Conservation (phyloP, 169 alveolate species). For the Pseudocohnilembus persalinus region DNA sequence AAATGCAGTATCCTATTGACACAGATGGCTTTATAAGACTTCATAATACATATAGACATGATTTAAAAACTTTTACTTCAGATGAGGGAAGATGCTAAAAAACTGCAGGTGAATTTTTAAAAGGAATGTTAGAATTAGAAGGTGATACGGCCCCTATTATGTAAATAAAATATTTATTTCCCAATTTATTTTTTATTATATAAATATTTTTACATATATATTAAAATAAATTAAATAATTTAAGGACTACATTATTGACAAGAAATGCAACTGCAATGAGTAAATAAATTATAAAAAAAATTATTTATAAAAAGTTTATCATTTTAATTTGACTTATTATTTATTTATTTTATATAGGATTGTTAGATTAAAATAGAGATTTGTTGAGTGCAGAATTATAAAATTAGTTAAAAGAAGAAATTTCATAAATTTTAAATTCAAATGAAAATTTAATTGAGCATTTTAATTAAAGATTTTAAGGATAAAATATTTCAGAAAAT, state of each 20-base stretch:
- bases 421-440: neutral
- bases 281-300: neutral
- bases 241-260: neutral
- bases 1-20: slow-evolving; percentile 90
- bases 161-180: too few relatives aligned
- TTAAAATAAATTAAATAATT: too few relatives aligned
- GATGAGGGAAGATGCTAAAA: slow-evolving; percentile 98
- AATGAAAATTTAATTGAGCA: neutral
- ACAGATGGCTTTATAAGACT: slow-evolving; percentile 94
- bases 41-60: slow-evolving; percentile 97
- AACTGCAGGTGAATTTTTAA: slow-evolving; percentile 98
- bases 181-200: too few relatives aligned
- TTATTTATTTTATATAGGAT: neutral
- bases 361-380: neutral
- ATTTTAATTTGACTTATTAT: neutral
- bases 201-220: too few relatives aligned
- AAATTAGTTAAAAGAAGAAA: neutral
- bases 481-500: neutral
- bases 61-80: slow-evolving; percentile 95
- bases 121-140: slow-evolving; percentile 96
- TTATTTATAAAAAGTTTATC: too few relatives aligned
- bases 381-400: neutral
- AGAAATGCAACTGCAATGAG: slow-evolving; percentile 32
- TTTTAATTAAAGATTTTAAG: neutral
- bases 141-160: slow-evolving; percentile 97